These are phyloP conservation scores for Salix suchowensis DNA, from an alignment of 345 rosid species.

Conservation along the genomic window DNA sequence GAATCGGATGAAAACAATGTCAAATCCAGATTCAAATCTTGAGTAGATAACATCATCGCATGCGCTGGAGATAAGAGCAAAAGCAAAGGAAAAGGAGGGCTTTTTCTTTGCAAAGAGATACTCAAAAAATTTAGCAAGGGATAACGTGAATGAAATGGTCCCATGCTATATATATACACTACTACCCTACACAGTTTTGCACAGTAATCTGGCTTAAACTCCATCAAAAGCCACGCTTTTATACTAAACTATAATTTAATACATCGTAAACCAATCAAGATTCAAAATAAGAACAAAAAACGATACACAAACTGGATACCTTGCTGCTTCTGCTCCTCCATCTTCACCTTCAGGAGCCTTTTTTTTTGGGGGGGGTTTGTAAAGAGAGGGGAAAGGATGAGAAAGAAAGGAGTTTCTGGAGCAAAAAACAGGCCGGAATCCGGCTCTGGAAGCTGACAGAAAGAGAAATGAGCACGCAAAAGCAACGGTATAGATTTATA, in stretches of 20 bases:
- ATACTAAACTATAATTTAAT: slow-evolving; percentile 27
- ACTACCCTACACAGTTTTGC: slow-evolving; percentile 11
- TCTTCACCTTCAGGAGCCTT: not conserved
- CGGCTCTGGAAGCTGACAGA: slow-evolving; percentile 79
- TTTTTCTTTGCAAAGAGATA: not conserved
- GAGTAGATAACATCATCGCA: slow-evolving; percentile 16
- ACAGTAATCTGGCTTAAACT: slow-evolving; percentile 30
- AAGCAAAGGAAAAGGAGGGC: not conserved
- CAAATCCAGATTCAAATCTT: slow-evolving; percentile 8
- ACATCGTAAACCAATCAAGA: slow-evolving; percentile 13
- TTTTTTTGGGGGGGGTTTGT: not conserved
- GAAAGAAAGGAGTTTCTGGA: slow-evolving; percentile 10
- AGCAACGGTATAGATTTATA: slow-evolving; percentile 60
- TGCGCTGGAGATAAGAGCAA: slow-evolving; percentile 19
- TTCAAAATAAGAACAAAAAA: slow-evolving; percentile 1
- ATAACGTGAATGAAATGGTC: slow-evolving; percentile 44
- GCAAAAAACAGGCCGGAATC: slow-evolving; percentile 28
- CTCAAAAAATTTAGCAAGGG: slow-evolving; percentile 6
- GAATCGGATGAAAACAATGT: slow-evolving; percentile 28
- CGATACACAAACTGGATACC: not conserved
- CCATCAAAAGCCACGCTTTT: slow-evolving; percentile 45
- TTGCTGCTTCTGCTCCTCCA: not conserved
- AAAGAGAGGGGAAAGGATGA: not conserved
- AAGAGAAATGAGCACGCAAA: slow-evolving; percentile 96
- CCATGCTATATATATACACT: slow-evolving; percentile 23